Percentiles rank a stretch among this genome's conserved stretches.
These are phyloP conservation scores for Parasitella parasitica DNA, from an alignment of 371 early-diverging fungal species.

Conservation along the genomic window DNA sequence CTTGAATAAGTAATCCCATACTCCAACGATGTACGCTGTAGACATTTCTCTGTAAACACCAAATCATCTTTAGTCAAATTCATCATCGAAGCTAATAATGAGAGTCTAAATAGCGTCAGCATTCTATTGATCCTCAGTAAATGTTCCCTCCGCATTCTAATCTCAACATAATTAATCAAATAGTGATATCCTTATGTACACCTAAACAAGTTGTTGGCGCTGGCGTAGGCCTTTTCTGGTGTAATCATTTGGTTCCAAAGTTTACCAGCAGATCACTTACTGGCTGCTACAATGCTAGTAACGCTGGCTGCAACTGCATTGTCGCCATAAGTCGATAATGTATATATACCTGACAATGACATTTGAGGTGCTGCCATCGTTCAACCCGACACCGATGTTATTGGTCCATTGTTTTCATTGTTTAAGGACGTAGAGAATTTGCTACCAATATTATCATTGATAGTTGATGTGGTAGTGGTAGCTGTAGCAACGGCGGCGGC, in stretches of 20 bases:
- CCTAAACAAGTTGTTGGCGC: constrained; percentile 75
- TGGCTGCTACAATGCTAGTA: constrained; percentile 34
- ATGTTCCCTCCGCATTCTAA: constrained; percentile 84
- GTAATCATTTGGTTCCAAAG: constrained; percentile 40
- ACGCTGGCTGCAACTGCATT: constrained; percentile 48
- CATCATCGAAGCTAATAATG: constrained; percentile 89
- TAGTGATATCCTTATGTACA: constrained; percentile 89
- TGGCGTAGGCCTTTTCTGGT: constrained; percentile 43
- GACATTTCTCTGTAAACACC: constrained; percentile 91
- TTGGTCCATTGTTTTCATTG: constrained; percentile 3
- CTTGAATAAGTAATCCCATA: constrained; percentile 87
- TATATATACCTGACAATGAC: constrained; percentile 37
- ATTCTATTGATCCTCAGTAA: constrained; percentile 88
- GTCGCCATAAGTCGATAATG: constrained; percentile 42
- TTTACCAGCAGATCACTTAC: constrained; percentile 22
- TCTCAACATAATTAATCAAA: constrained; percentile 70
- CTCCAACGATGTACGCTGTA: constrained; percentile 70
- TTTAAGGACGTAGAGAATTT: no score
- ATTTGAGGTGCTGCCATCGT: constrained; percentile 32
- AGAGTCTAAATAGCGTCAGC: constrained; percentile 88
- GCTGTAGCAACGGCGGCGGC: not conserved
- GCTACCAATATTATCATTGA: not conserved
- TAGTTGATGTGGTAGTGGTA: not conserved
- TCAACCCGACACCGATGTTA: constrained; percentile 32
- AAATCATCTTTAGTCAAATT: constrained; percentile 89